phyloP scores from a whole-genome alignment of 768 basidiomycete species.

The Phaffia australis region DNA sequence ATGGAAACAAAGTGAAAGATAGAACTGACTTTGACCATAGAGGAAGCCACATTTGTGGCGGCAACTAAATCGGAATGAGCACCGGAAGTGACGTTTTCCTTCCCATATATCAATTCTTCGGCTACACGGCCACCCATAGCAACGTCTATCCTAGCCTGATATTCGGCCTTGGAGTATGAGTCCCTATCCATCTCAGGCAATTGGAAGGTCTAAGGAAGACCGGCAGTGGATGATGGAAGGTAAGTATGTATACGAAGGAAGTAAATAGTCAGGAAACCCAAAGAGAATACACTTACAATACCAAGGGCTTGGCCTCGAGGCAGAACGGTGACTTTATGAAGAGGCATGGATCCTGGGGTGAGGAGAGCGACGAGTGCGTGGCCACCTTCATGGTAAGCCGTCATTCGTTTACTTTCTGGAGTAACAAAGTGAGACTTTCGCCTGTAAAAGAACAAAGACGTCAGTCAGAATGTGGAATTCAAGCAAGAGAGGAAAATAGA shows the following conservation, averaged over 20 bases:
- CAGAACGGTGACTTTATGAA: conserved; percentile 76
- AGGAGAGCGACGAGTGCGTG: conserved; percentile 90
- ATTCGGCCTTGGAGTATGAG: conserved; percentile 54
- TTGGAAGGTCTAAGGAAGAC: conserved; percentile 49
- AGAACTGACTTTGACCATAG: too few species aligned
- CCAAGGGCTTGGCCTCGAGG: conserved; percentile 92
- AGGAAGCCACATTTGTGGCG: neutral
- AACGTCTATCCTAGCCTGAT: conserved; percentile 55
- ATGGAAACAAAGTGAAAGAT: neutral
- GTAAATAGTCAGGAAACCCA: conserved; percentile 18
- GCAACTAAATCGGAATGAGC: conserved; percentile 11
- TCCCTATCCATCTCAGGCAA: conserved; percentile 66
- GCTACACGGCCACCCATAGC: conserved; percentile 90
- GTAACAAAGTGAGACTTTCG: too few species aligned
- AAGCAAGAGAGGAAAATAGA: too few species aligned
- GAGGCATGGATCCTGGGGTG: conserved; percentile 87
- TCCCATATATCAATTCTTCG: conserved; percentile 83
- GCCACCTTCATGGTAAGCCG: conserved; percentile 85
- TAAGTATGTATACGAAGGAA: neutral
- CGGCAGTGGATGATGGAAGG: too few species aligned
- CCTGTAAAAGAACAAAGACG: too few species aligned
- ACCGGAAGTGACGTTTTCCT: conserved; percentile 52
- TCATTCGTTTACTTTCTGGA: conserved; percentile 71
- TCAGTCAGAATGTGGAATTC: too few species aligned
- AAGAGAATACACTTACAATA: conserved; percentile 1